Evolutionary conservation across 192 early-diverging fungal genomes (phyloP), one percentile per base, ranked within the genome.

Genomic region (Dissophora globulifera): DNA sequence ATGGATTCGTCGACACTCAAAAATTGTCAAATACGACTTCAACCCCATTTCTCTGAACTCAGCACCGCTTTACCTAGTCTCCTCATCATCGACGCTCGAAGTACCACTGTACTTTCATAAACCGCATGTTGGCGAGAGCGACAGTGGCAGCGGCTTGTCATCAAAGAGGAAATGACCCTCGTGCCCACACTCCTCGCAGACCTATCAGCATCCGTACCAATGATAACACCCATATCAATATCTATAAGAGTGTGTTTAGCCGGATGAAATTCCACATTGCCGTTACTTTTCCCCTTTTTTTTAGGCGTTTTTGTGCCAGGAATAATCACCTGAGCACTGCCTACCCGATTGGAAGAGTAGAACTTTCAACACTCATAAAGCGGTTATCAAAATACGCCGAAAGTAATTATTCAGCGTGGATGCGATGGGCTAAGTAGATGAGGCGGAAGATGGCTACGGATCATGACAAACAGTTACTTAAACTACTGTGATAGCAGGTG

Each of bases 361-460:
- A 9, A 45, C 9, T 17, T 12, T 45, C 9, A 4, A n/a, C n/a
- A 9, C n/a, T 45, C 43, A 45, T 17, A 4, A 53, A 13, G 23
- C 30, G 38, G n/a, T 17, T 26, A 4, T 45, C 10, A n/a, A 17
- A 13, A 17, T 13, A 1, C 50, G 32, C 8, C 19, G 50, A 52
- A 52, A 31, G 32, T 53, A 53, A 53, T 53, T 53, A n/a, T 53
- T 13, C 51, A 53, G 22, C 20, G 51, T 8, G 2, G 17, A 33
- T 9, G 29, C 16, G 29, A 52, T 20, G 30, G 9, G 26, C 31
- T 11, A 51, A 31, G 27, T 13, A 12, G 13, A 12, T 31, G 20
- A 11, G 26, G 31, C 31, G 2, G 13, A 2, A 29, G 50, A 1
- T 2, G 15, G 13, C n/a, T 5, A 45, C n/a, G n/a, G 35, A 45